Conservation (phyloP, 1,284 basidiomycete genomes). For the Vanrija sp. region DNA sequence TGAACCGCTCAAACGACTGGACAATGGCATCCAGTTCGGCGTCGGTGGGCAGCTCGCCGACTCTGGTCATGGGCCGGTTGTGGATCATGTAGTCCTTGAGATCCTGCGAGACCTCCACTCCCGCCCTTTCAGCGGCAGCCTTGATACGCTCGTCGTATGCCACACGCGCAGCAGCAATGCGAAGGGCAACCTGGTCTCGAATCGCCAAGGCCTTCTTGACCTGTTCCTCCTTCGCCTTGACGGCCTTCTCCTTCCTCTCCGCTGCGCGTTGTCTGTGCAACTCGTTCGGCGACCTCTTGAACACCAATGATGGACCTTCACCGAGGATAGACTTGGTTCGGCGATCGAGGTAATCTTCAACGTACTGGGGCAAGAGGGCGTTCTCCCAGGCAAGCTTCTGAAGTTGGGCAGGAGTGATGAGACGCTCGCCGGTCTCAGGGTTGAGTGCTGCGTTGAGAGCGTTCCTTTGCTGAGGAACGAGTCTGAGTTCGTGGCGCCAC, state of each 20-base stretch:
- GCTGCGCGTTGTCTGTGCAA: constrained; percentile 1
- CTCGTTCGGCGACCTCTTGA: not conserved
- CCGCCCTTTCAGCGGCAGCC: constrained; percentile 16
- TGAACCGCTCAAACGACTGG: constrained; percentile 13
- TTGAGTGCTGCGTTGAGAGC: constrained; percentile 29
- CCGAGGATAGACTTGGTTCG: not conserved
- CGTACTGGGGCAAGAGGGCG: constrained; percentile 22
- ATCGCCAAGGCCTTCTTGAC: constrained; percentile 10
- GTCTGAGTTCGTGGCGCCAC: constrained; percentile 27
- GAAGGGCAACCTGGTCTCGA: constrained; percentile 27
- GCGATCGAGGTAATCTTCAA: constrained; percentile 18
- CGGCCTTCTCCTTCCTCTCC: constrained; percentile 7
- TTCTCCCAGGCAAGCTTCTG: constrained; percentile 31
- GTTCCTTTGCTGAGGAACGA: constrained; percentile 24
- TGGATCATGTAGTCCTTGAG: constrained; percentile 23
- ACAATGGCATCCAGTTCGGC: constrained; percentile 13
- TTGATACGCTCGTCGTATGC: constrained; percentile 32
- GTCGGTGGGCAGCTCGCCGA: constrained; percentile 15
- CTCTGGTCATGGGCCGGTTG: constrained; percentile 16
- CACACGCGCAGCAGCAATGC: constrained; percentile 18
- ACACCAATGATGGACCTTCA: not conserved
- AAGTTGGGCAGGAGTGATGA: constrained; percentile 19
- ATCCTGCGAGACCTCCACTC: constrained; percentile 17
- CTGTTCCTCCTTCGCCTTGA: constrained; percentile 2
- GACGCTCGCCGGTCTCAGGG: constrained; percentile 5